Base-by-base conservation (phyloP, 169 alveolate species). In the Neospora caninum region DNA sequence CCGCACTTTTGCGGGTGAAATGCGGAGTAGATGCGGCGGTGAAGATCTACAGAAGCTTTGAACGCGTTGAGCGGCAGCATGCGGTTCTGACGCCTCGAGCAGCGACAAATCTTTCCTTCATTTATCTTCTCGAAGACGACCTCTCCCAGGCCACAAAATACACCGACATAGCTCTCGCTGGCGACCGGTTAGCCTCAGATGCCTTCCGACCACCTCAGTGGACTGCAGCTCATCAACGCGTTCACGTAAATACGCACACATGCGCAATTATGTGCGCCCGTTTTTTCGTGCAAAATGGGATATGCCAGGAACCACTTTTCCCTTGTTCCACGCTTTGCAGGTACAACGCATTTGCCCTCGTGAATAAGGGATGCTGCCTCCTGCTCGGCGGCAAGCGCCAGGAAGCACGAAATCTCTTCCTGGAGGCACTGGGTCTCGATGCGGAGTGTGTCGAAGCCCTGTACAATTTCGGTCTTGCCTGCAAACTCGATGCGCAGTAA, bases 391-490 rank as follows among this genome's bases (percentile, higher is more conserved):
- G 97, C 95, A 78, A 80, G 80, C 53, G 16, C 29, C 88, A 88
- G 39, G 82, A 73, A 38, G 95, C 95, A 16, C 69, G 41, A 64
- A 49, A n/a, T 2, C 58, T 54, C 39, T 93, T 88, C 80, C 49
- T 88, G 34, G 94, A 93, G 80, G 99, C 99, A 18, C 97, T 97
- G 42, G 98, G 98, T 13, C 98, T 98, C 34, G 99, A 98, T 94
- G 98, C 98, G 86, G 98, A 97, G 87, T 98, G 99, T 80, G 97
- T 97, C 25, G 99, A 98, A 94, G 99, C 99, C 43, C 96, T 98
- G 78, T 98, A 97, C 93, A 98, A 98, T 95, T 96, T 98, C 96
- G 95, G 99, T 97, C 89, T 82, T 18, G 38, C 39, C 41, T 42
- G 18, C 89, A 82, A 82, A 36, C 20, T 20, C 18, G 89, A 82